These are phyloP conservation scores for Ilyonectria destructans DNA, from an alignment of 2,329 filamentous ascomycete genomes.

Conservation along the genomic window DNA sequence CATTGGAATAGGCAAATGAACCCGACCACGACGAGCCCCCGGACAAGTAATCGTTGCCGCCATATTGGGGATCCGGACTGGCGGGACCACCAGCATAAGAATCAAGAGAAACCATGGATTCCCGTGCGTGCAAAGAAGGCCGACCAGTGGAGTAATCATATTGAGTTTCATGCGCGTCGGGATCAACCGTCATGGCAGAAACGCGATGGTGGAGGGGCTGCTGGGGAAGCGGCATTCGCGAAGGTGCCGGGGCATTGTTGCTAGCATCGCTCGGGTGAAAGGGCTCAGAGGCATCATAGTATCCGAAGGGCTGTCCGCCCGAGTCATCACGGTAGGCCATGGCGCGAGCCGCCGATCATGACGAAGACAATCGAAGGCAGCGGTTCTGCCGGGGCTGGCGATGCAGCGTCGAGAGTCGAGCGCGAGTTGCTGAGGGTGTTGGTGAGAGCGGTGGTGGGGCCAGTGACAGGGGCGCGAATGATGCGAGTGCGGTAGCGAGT, in stretches of 20 bases:
- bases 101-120: conserved; percentile 60
- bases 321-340: conserved; percentile 54
- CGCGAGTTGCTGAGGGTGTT: not conserved
- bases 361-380: conserved; percentile 16
- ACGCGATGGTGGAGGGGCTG: conserved; percentile 51
- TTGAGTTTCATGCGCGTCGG: conserved; percentile 47
- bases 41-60: conserved; percentile 41
- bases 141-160: conserved; percentile 45
- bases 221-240: conserved; percentile 15
- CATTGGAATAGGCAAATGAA: conserved; percentile 50
- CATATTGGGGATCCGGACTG: conserved; percentile 39
- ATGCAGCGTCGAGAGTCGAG: not conserved
- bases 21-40: conserved; percentile 46
- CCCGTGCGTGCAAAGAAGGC: conserved; percentile 53
- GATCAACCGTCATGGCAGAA: conserved; percentile 55
- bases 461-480: not conserved
- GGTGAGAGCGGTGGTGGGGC: not conserved
- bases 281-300: conserved; percentile 41
- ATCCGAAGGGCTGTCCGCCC: conserved; percentile 49
- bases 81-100: conserved; percentile 46
- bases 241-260: not conserved
- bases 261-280: not conserved
- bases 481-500: not conserved
- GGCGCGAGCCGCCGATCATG: conserved; percentile 43
- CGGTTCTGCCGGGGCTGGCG: not conserved